Conservation (phyloP, 345 rosid genomes). For the Arabidopsis arenosa region DNA sequence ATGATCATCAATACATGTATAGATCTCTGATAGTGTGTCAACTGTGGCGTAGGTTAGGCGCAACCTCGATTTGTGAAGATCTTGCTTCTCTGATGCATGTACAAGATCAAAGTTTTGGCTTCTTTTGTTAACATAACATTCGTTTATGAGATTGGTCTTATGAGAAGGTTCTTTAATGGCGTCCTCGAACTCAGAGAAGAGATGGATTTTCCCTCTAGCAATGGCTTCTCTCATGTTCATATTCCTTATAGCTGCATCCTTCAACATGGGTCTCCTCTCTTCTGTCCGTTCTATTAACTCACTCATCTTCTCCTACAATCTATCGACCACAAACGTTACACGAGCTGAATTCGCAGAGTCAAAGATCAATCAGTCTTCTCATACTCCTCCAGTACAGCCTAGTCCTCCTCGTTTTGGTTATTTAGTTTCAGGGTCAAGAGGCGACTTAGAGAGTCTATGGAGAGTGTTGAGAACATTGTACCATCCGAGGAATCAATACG, state of each 20-base stretch:
- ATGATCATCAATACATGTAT: not conserved
- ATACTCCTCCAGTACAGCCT: conserved; percentile 42
- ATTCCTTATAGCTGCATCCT: conserved; percentile 75
- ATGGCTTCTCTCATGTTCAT: conserved; percentile 77
- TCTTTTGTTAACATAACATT: conserved; percentile 16
- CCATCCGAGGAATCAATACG: conserved; percentile 90
- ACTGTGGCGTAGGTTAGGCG: conserved; percentile 30
- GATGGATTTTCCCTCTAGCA: conserved; percentile 85
- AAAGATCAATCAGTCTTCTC: conserved; percentile 48
- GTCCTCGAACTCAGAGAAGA: conserved; percentile 76
- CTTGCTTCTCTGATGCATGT: not conserved
- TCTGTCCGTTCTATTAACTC: conserved; percentile 75
- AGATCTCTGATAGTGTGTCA: conserved; percentile 7
- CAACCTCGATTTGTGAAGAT: conserved; percentile 17
- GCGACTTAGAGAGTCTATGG: conserved; percentile 93
- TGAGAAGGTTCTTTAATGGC: conserved; percentile 57
- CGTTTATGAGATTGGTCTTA: conserved; percentile 32
- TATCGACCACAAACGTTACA: conserved; percentile 48
- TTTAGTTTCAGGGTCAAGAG: conserved; percentile 92
- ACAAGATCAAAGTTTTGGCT: conserved; percentile 8
- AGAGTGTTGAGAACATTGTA: conserved; percentile 85
- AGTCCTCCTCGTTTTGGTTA: conserved; percentile 93
- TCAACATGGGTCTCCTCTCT: conserved; percentile 90
- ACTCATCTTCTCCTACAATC: conserved; percentile 61
- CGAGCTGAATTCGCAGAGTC: conserved; percentile 56